A percentile compares a stretch with the other conserved stretches of the same genome.
These are phyloP conservation scores for Aspergillus nanangensis DNA, from an alignment of 495 filamentous ascomycete genomes.

Conservation along the genomic window DNA sequence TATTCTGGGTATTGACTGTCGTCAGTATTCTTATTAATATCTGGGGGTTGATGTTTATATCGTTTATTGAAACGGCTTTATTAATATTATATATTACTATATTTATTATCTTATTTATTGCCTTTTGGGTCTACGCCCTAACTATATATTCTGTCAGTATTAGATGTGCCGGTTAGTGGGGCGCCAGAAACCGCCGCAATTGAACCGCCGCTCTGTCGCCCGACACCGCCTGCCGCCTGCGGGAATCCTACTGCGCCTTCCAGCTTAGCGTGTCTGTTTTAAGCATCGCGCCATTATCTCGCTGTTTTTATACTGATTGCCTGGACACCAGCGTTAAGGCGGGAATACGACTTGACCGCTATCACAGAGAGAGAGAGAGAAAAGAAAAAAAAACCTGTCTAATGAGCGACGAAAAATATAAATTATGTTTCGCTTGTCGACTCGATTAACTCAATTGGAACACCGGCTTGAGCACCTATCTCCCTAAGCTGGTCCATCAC, in stretches of 20 bases:
- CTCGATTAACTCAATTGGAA: constrained; percentile 7
- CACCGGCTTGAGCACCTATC: not conserved
- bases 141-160: constrained; percentile 1
- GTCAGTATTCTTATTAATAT: constrained; percentile 1
- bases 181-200: constrained; percentile 10
- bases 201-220: constrained; percentile 8
- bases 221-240: constrained; percentile 6
- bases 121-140: not conserved
- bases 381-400: too few relatives aligned
- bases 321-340: too few relatives aligned
- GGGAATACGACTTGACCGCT: too few relatives aligned
- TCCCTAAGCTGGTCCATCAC: not conserved
- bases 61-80: not conserved
- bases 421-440: too few relatives aligned
- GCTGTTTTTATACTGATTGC: constrained; percentile 5
- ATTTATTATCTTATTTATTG: not conserved
- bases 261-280: constrained; percentile 3
- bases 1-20: constrained; percentile 3
- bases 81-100: not conserved
- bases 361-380: too few relatives aligned
- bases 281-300: constrained; percentile 2
- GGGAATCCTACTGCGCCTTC: constrained; percentile 3
- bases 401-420: too few relatives aligned
- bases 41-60: not conserved
- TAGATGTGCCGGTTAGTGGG: constrained; percentile 7